These are phyloP conservation scores for Penicillium nordicum DNA, from an alignment of 2,329 filamentous ascomycete species.

Conservation along the genomic window DNA sequence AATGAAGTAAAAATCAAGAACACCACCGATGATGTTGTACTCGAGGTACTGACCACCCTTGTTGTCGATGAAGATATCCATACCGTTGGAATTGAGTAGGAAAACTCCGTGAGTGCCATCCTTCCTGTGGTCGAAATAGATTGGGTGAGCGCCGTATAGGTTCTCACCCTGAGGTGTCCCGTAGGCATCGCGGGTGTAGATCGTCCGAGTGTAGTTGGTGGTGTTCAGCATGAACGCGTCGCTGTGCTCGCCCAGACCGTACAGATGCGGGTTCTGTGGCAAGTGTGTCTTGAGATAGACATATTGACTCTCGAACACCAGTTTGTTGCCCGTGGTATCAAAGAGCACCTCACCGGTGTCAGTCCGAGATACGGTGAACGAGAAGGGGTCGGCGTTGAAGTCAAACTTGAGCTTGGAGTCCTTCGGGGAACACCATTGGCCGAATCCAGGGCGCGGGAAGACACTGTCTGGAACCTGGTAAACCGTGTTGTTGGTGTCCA, in stretches of 20 bases:
- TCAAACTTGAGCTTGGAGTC: conserved; percentile 9
- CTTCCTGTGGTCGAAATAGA: conserved; percentile 63
- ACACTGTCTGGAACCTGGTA: conserved; percentile 10
- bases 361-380: conserved; percentile 51
- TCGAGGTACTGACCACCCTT: conserved; percentile 60
- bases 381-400: conserved; percentile 51
- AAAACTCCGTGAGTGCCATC: conserved; percentile 59
- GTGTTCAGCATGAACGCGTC: conserved; percentile 63
- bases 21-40: conserved; percentile 69
- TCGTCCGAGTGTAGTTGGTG: conserved; percentile 60
- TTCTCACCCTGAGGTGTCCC: conserved; percentile 56
- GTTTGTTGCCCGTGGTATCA: conserved; percentile 58
- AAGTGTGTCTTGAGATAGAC: conserved; percentile 64
- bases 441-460: conserved; percentile 23
- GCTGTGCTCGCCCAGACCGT: conserved; percentile 69
- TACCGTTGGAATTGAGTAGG: conserved; percentile 64
- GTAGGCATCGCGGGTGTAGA: conserved; percentile 63
- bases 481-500: conserved; percentile 12
- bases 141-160: conserved; percentile 63
- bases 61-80: conserved; percentile 66
- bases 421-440: conserved; percentile 8
- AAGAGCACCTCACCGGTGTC: conserved; percentile 46
- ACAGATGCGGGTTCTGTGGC: conserved; percentile 62
- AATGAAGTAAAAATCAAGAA: conserved; percentile 64
- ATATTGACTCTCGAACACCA: conserved; percentile 71